These are phyloP conservation scores for Tephrocybe rancida DNA, from an alignment of 768 basidiomycete species.

Conservation along the genomic window DNA sequence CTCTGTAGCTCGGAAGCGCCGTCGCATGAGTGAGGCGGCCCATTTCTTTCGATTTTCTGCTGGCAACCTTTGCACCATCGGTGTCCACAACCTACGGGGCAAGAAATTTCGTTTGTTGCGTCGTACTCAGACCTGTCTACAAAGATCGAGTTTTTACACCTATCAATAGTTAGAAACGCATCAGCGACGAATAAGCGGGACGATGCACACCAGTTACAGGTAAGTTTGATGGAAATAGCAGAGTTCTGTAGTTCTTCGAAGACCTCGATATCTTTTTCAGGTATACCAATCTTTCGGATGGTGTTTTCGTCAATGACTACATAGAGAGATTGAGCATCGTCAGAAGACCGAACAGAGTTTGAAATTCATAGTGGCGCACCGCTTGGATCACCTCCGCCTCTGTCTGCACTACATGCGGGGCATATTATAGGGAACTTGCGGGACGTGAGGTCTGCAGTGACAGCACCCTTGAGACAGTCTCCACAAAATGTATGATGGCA, in stretches of 20 bases:
- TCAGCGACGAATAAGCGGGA: not conserved
- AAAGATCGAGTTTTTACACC: constrained; percentile 49
- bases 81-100: constrained; percentile 51
- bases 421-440: constrained; percentile 62
- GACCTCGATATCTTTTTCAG: constrained; percentile 39
- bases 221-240: constrained; percentile 41
- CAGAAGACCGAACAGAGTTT: not conserved
- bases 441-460: constrained; percentile 48
- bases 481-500: constrained; percentile 60
- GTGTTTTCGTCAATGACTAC: constrained; percentile 40
- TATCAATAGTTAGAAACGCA: constrained; percentile 18
- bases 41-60: constrained; percentile 36
- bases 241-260: constrained; percentile 49
- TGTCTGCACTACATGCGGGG: constrained; percentile 48
- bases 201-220: constrained; percentile 50
- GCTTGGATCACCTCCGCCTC: not conserved
- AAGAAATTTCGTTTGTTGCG: constrained; percentile 41
- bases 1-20: constrained; percentile 54
- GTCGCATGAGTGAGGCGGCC: constrained; percentile 51
- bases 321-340: constrained; percentile 8
- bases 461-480: constrained; percentile 45
- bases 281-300: constrained; percentile 44
- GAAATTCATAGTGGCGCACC: not conserved
- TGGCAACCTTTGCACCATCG: constrained; percentile 66
- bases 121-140: constrained; percentile 54